These are phyloP conservation scores for Lanzia echinophila DNA, from an alignment of 2,329 filamentous ascomycete genomes.

Conservation along the genomic window DNA sequence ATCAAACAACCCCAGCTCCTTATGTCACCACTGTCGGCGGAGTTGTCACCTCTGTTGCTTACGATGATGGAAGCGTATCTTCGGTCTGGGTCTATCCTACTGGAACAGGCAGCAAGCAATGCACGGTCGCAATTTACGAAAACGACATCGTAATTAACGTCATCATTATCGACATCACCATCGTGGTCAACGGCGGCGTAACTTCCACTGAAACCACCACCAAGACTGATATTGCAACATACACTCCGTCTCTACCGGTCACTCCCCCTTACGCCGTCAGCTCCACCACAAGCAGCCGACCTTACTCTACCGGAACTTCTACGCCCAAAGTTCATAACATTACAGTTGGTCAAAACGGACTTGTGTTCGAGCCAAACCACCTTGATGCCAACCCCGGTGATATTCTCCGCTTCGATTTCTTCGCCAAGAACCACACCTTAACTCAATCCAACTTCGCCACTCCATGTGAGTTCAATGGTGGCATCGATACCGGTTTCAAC, in stretches of 20 bases:
- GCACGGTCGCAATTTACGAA: constrained; percentile 16
- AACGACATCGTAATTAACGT: constrained; percentile 10
- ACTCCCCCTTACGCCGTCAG: background rate
- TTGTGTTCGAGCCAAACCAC: constrained; percentile 48
- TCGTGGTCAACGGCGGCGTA: background rate
- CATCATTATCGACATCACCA: constrained; percentile 4
- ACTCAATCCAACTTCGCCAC: constrained; percentile 61
- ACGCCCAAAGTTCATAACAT: background rate
- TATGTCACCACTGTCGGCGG: background rate
- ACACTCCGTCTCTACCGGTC: background rate
- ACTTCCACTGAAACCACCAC: background rate
- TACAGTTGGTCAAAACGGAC: background rate
- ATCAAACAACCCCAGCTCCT: background rate
- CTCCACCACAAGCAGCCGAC: background rate
- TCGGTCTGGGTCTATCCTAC: constrained; percentile 18
- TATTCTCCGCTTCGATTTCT: constrained; percentile 64
- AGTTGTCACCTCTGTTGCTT: background rate
- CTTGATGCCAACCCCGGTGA: constrained; percentile 57
- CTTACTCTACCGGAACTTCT: background rate
- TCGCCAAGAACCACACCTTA: constrained; percentile 64
- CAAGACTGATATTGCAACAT: background rate
- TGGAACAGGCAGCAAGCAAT: constrained; percentile 11
- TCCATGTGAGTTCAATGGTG: constrained; percentile 54
- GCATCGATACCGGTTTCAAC: constrained; percentile 52
- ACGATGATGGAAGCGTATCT: constrained; percentile 6